Base-by-base conservation (phyloP, 148 eudicot species). In the Rhododendron henanense region DNA sequence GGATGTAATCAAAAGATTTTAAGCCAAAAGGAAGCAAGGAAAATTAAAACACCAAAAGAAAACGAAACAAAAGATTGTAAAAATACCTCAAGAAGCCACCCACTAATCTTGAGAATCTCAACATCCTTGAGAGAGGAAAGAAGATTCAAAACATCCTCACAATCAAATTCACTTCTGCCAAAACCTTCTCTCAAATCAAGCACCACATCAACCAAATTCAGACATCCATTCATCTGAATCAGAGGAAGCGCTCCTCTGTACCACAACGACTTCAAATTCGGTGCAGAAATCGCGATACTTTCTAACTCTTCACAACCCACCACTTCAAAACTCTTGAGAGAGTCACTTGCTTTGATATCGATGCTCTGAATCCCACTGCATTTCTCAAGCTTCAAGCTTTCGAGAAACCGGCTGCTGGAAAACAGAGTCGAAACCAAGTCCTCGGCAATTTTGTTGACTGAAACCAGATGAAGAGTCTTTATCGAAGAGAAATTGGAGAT, bases 1-100 rank as follows among this genome's bases (percentile, higher is more conserved):
- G 28, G 28, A 28, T 28, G 28, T 28, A 28, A 28, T 28, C 28
- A 28, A 28, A 28, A 28, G 28, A 28, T 28, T 28, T 28, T 28
- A 28, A 28, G 28, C 28, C 28, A 28, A 28, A 28, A 28, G 28
- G 28, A 28, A 28, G 28, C 28, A 28, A 28, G 28, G 28, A 28
- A 28, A 28, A 28, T 28, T 28, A 28, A 28, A 28, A 28, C 28
- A 28, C 28, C 28, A 28, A 28, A 28, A 28, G 28, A 28, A 28
- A 28, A 28, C 0, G 28, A 28, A 28, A 28, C 28, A 28, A 28
- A 28, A 28, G 28, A 28, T 28, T 28, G 28, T 28, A 28, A 28
- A n/a, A n/a, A n/a, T n/a, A n/a, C 89, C 87, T 88, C 89, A 50
- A 88, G 78, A 65, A 88, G 83, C 89, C 89, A 88, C 8, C 87